Conservation (phyloP, 179 eudicot genomes). For the Corrigiola litoralis region DNA sequence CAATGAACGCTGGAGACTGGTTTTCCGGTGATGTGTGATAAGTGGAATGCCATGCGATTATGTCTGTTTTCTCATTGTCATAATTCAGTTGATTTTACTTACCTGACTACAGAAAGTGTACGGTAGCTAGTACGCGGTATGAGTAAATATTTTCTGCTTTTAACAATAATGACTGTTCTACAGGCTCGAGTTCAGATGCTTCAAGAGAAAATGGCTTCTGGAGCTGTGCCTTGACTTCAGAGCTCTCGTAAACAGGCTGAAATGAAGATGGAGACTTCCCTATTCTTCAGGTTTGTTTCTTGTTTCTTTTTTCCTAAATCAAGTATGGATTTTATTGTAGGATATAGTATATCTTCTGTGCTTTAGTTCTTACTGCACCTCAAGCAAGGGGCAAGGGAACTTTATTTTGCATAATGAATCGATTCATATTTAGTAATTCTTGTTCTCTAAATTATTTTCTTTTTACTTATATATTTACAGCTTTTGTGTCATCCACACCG, state of each 20-base stretch:
- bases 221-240: slow-evolving; percentile 30
- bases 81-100: background rate
- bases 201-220: slow-evolving; percentile 39
- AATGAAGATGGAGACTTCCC: slow-evolving; percentile 1
- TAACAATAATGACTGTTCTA: background rate
- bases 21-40: background rate
- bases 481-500: too few species aligned
- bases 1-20: background rate
- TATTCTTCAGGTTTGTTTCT: slow-evolving; percentile 6
- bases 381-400: background rate
- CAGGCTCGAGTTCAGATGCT: slow-evolving; percentile 61
- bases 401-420: background rate
- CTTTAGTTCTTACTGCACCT: background rate
- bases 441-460: background rate
- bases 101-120: background rate
- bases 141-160: background rate
- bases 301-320: too few species aligned
- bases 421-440: background rate
- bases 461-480: too few species aligned
- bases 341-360: background rate
- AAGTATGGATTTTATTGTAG: background rate
- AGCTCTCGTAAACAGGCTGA: slow-evolving; percentile 4
- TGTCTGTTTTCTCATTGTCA: background rate
- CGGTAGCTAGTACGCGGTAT: background rate
- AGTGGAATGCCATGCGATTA: background rate